Conservation (phyloP, 768 basidiomycete species). For the Hypholoma sublateritium region DNA sequence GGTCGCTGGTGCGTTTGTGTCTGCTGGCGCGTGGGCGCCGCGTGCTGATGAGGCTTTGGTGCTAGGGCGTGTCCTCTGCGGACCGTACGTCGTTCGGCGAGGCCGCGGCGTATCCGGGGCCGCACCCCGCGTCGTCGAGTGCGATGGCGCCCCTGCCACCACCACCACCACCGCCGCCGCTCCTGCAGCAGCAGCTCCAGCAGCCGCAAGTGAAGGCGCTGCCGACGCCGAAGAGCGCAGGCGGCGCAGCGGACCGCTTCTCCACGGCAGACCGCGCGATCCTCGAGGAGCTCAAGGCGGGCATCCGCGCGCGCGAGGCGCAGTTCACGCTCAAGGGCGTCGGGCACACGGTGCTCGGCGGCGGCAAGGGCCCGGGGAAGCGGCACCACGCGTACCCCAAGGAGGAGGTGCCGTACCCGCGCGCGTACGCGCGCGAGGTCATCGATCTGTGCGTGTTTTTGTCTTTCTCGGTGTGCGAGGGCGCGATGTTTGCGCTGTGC, state of each 20-base stretch:
- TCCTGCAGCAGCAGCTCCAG: neutral
- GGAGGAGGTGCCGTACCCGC: conserved; percentile 65
- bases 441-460: conserved; percentile 60
- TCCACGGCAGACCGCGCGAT: conserved; percentile 65
- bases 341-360: conserved; percentile 28
- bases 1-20: neutral
- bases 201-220: neutral
- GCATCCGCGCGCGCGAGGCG: conserved; percentile 49
- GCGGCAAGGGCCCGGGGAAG: conserved; percentile 35
- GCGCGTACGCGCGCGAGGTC: conserved; percentile 60
- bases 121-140: neutral
- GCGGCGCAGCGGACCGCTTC: conserved; percentile 29
- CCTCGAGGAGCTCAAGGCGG: conserved; percentile 53
- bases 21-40: neutral
- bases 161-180: neutral
- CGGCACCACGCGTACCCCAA: conserved; percentile 55
- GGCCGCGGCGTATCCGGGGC: conserved; percentile 1
- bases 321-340: conserved; percentile 56
- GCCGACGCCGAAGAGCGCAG: neutral
- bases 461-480: conserved; percentile 6
- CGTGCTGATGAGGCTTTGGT: neutral
- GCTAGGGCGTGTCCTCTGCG: neutral
- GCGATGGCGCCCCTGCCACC: neutral
- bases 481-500: neutral
- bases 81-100: neutral